Evolutionary conservation across 2,329 filamentous ascomycete genomes (phyloP).

Genomic region (Colletotrichum simmondsii): DNA sequence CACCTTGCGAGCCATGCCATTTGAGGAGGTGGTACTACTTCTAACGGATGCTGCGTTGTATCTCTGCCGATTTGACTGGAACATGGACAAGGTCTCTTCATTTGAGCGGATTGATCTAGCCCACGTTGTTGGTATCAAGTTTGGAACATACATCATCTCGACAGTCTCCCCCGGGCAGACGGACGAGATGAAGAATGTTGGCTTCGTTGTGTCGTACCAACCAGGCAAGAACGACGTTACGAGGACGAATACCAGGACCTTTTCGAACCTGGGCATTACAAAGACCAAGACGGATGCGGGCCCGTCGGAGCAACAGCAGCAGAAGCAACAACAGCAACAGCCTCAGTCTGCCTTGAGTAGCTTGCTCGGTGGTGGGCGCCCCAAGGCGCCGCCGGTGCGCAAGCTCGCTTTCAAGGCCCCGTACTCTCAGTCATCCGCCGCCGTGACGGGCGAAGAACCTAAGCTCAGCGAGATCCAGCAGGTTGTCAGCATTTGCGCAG

Average conservation of each 20-base stretch:
- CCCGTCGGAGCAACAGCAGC: constrained; percentile 6
- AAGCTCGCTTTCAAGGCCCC: constrained; percentile 67
- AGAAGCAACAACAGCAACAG: not conserved
- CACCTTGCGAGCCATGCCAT: constrained; percentile 72
- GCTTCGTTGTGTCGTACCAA: constrained; percentile 82
- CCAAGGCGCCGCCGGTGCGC: constrained; percentile 46
- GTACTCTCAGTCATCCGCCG: constrained; percentile 63
- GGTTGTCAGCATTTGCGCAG: constrained; percentile 74
- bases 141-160: constrained; percentile 91
- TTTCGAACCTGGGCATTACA: constrained; percentile 63
- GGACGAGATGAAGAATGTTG: constrained; percentile 84
- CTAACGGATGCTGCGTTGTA: constrained; percentile 89
- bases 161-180: constrained; percentile 82
- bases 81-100: constrained; percentile 90
- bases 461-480: constrained; percentile 65
- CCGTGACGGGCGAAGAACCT: constrained; percentile 60
- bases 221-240: constrained; percentile 77
- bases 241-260: constrained; percentile 85
- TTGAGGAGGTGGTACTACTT: constrained; percentile 89
- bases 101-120: constrained; percentile 87
- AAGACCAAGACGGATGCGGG: constrained; percentile 19
- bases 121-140: constrained; percentile 77
- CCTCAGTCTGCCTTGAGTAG: constrained; percentile 49
- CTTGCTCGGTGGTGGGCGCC: constrained; percentile 51
- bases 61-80: constrained; percentile 93